Evolutionary conservation across 148 eudicot species (phyloP), one percentile per base, ranked within the genome.

Genomic region (Diospyros lotus): DNA sequence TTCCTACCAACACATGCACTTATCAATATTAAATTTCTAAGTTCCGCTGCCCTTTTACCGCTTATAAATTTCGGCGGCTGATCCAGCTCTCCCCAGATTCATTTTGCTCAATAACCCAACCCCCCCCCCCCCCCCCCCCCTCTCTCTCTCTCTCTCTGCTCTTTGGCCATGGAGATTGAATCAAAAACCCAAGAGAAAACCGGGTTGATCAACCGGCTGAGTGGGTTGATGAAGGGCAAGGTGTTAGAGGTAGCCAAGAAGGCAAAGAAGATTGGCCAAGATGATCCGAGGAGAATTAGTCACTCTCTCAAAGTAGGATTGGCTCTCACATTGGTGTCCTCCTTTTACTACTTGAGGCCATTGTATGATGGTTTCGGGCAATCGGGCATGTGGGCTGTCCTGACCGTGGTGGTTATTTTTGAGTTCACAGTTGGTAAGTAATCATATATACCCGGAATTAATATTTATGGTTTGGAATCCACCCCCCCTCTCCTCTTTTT

Each of bases 371-470:
- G 86, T 54, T 84, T 93, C 44, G 91, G 88, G 58, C 82, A 64
- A 1, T 81, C 92, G 14, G 93, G 88, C 75, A 86, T 87, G 90
- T 93, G 96, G 96, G 98, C 94, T 68, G 86, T 93, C 43, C 66
- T 93, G 66, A 93, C 98, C 39, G 98, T 93, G 9, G 96, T 93
- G 6, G 91, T 93, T 9, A 87, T 91, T 50, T 91, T 89, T 52
- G 96, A 93, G 75, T 93, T 80, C 65, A 69, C 94, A 1, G 94
- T 91, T 46, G 98, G 98, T 93, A 80, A 73, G 86, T 72, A 0
- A 17, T 1, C 66, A n/a, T n/a, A n/a, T n/a, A n/a, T n/a, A n/a
- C n/a, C n/a, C n/a, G n/a, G n/a, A n/a, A n/a, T n/a, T n/a, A n/a
- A n/a, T n/a, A n/a, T n/a, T n/a, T n/a, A n/a, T n/a, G n/a, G n/a